Evolutionary conservation across 1,284 basidiomycete genomes (phyloP).

Genomic region (Cryptococcus floricola): DNA sequence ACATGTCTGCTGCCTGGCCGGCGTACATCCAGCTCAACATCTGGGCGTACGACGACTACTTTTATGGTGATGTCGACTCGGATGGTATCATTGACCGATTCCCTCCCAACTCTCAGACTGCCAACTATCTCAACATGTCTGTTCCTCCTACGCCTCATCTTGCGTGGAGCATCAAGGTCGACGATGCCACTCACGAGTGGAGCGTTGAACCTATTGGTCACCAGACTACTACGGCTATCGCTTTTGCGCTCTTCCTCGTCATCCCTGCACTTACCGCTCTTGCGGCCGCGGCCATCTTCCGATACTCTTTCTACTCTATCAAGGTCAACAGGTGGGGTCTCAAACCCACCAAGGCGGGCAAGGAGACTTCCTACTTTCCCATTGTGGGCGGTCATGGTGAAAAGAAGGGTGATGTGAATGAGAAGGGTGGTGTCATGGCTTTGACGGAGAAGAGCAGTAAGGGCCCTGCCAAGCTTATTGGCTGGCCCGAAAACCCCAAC

Average conservation of each 20-base stretch:
- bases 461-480: slow-evolving; percentile 62
- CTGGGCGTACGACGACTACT: slow-evolving; percentile 81
- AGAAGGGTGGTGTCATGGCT: slow-evolving; percentile 34
- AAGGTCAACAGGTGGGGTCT: slow-evolving; percentile 87
- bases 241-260: slow-evolving; percentile 72
- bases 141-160: slow-evolving; percentile 58
- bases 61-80: slow-evolving; percentile 80
- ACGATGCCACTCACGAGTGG: slow-evolving; percentile 75
- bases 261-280: slow-evolving; percentile 80
- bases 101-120: slow-evolving; percentile 72
- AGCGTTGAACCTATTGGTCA: slow-evolving; percentile 73
- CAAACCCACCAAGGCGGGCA: slow-evolving; percentile 55
- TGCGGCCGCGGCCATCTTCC: slow-evolving; percentile 77
- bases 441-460: slow-evolving; percentile 63
- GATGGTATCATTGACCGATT: slow-evolving; percentile 84
- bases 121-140: slow-evolving; percentile 85
- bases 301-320: slow-evolving; percentile 93
- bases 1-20: slow-evolving; percentile 80
- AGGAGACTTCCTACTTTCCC: slow-evolving; percentile 50
- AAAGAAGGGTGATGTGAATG: slow-evolving; percentile 44
- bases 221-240: slow-evolving; percentile 70
- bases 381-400: slow-evolving; percentile 62
- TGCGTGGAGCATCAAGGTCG: slow-evolving; percentile 74
- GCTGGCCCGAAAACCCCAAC: slow-evolving; percentile 85
- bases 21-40: slow-evolving; percentile 82